Base-by-base conservation (phyloP, 2,329 filamentous ascomycete species). In the Penicillium expansum region DNA sequence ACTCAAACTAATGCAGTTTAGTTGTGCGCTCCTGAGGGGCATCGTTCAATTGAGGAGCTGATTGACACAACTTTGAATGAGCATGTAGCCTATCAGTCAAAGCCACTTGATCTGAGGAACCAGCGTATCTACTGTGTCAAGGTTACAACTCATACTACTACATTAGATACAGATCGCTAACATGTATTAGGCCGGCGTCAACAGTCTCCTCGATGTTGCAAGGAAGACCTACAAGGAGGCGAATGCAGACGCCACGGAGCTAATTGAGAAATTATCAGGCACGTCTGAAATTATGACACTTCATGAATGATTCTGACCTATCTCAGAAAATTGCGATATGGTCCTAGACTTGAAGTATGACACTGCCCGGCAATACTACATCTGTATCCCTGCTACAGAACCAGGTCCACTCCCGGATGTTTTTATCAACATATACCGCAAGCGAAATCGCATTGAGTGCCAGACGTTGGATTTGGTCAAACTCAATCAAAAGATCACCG, bases 81-180 rank as follows among this genome's bases (percentile, higher is more conserved):
- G 9, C 90, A 96, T 69, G 90, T 92, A 0, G 83, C 82, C 0
- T 95, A 89, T 64, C 88, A 90, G 57, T 90, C 83, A 45, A 85
- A 87, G 22, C 88, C 94, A 0, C 80, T 97, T 5, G 93, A 97
- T 60, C 79, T 96, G 55, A 84, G 92, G 14, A 96, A 97, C 59
- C 93, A 97, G 70, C 82, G 93, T 61, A 90, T 89, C 0, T 97
- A 95, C 76, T 93, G 93, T 22, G 88, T 97, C 32, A 94, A 89
- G 77, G 85, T 86, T 67, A 41, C n/a, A 14, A 3, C n/a, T 43
- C 3, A 5, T 29, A 27, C 9, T 22, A 9, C 35, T 27, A 11
- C 5, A 29, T 9, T 29, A 4, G 5, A 33, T 48, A 24, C 5
- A 9, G 64, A 70, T 32, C 72, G 60, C 43, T 59, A 35, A 63